phyloP scores from a whole-genome alignment of 1,139 yeast genomes.

The Saccharomycopsis hybrid region DNA sequence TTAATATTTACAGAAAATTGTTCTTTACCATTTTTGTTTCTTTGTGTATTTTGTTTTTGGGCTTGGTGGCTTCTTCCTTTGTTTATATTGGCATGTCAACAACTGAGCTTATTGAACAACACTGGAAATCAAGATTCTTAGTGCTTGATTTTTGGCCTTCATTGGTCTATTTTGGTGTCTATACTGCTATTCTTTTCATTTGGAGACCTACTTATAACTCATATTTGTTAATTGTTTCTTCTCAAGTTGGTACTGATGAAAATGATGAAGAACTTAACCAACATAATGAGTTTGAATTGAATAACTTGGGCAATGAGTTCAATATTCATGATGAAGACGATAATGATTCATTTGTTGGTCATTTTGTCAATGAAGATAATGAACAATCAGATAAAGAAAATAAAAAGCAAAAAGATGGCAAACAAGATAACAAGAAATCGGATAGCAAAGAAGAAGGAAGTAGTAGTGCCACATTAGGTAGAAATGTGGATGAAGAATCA shows the following conservation, averaged over 20 bases:
- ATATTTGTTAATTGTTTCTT: slow-evolving; percentile 89
- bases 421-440: neutral
- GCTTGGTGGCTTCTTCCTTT: slow-evolving; percentile 65
- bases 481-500: slow-evolving; percentile 11
- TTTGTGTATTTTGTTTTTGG: slow-evolving; percentile 48
- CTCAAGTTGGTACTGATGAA: slow-evolving; percentile 81
- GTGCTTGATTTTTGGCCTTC: slow-evolving; percentile 94
- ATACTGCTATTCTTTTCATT: slow-evolving; percentile 77
- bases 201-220: slow-evolving; percentile 99
- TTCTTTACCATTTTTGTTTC: slow-evolving; percentile 72
- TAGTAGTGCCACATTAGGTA: neutral
- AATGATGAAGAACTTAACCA: slow-evolving; percentile 61
- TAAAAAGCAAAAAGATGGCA: neutral
- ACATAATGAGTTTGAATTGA: slow-evolving; percentile 25
- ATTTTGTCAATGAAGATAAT: slow-evolving; percentile 19
- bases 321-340: slow-evolving; percentile 20
- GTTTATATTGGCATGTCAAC: slow-evolving; percentile 68
- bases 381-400: slow-evolving; percentile 4
- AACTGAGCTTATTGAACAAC: slow-evolving; percentile 71
- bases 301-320: slow-evolving; percentile 21
- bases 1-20: slow-evolving; percentile 74
- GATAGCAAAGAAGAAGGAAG: neutral
- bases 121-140: slow-evolving; percentile 91
- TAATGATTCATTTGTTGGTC: slow-evolving; percentile 22
- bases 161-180: slow-evolving; percentile 75